phyloP scores from a whole-genome alignment of 1,139 yeast species.

The Candida smagusa region DNA sequence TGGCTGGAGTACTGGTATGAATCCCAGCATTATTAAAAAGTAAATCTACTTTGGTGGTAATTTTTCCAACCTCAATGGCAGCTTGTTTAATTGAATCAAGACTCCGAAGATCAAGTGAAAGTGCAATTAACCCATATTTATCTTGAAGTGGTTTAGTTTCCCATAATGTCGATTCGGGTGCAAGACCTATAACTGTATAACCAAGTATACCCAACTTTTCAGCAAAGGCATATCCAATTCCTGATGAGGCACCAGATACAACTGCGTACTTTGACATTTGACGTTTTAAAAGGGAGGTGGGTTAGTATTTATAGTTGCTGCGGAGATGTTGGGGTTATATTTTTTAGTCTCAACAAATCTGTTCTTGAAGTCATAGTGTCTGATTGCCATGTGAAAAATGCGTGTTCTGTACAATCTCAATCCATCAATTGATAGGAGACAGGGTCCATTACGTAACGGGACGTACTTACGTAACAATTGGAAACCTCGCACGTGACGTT shows the following conservation, averaged over 20 bases:
- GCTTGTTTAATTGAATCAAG: conserved; percentile 25
- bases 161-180: conserved; percentile 22
- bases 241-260: conserved; percentile 40
- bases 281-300: no score
- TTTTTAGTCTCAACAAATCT: no score
- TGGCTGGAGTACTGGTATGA: conserved; percentile 30
- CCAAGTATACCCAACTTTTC: conserved; percentile 27
- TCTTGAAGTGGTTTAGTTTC: conserved; percentile 25
- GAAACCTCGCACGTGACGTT: no score
- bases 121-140: conserved; percentile 27
- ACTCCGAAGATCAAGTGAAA: conserved; percentile 32
- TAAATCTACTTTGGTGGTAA: conserved; percentile 24
- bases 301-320: no score
- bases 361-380: no score
- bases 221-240: conserved; percentile 35
- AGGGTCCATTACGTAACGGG: no score
- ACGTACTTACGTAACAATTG: no score
- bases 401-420: no score
- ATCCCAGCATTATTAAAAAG: conserved; percentile 37
- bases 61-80: conserved; percentile 14
- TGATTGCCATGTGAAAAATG: no score
- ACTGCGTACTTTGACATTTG: conserved; percentile 24
- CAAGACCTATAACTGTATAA: conserved; percentile 33
- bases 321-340: no score
- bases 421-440: no score